These are phyloP conservation scores for Alternaria sp. DNA, from an alignment of 2,329 filamentous ascomycete genomes.

Conservation along the genomic window DNA sequence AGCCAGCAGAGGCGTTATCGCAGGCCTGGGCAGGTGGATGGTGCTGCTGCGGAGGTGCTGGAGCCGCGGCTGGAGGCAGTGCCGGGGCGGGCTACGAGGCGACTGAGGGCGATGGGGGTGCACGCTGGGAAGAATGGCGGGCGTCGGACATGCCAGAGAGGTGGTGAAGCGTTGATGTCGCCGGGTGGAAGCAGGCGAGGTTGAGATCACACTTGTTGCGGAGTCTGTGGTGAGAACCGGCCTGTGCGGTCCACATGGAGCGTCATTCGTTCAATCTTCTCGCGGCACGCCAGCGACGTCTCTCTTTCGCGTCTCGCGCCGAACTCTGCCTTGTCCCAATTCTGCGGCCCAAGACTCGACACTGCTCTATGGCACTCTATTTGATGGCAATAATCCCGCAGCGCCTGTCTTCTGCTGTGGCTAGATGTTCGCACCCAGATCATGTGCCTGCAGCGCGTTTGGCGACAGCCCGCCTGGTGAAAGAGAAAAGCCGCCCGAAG, in stretches of 20 bases:
- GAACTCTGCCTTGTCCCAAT: background rate
- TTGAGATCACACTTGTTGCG: slow-evolving; percentile 24
- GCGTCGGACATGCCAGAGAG: slow-evolving; percentile 21
- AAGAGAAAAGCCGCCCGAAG: slow-evolving; percentile 26
- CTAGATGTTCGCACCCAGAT: slow-evolving; percentile 13
- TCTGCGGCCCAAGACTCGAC: slow-evolving; percentile 1
- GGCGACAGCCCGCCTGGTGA: slow-evolving; percentile 26
- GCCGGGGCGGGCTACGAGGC: slow-evolving; percentile 9
- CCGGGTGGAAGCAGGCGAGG: slow-evolving; percentile 20
- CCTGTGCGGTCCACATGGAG: slow-evolving; percentile 15
- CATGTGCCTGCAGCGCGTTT: background rate
- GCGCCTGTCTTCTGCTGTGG: slow-evolving; percentile 23
- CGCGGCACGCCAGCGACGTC: slow-evolving; percentile 16
- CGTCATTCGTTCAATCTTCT: slow-evolving; percentile 14
- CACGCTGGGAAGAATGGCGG: slow-evolving; percentile 29
- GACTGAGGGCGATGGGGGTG: slow-evolving; percentile 6
- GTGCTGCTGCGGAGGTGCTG: slow-evolving; percentile 32
- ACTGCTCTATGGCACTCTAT: background rate
- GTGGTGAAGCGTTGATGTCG: slow-evolving; percentile 10
- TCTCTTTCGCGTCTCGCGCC: slow-evolving; percentile 18
- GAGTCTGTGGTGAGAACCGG: slow-evolving; percentile 25
- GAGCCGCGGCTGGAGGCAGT: slow-evolving; percentile 27
- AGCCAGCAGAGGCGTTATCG: slow-evolving; percentile 32
- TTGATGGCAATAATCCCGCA: background rate
- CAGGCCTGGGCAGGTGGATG: slow-evolving; percentile 23